Evolutionary conservation across 306 rosid genomes (phyloP).

Genomic region (Corylus avellana): DNA sequence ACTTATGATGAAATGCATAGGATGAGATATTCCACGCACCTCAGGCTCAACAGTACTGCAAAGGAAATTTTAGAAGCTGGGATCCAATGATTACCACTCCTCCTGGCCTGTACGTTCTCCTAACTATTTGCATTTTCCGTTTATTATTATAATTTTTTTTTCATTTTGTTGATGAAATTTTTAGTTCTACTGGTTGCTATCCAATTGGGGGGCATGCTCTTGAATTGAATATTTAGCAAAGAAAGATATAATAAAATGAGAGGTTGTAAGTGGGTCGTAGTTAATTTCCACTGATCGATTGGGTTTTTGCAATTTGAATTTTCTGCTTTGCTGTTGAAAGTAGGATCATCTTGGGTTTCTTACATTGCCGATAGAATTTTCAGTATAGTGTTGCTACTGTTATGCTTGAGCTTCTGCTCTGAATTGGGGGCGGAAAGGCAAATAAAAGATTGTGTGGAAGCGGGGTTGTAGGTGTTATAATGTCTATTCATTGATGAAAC

Average conservation of each 20-base stretch:
- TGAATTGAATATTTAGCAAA: background rate
- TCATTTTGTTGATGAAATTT: background rate
- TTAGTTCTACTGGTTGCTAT: conserved; percentile 7
- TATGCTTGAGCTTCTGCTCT: background rate
- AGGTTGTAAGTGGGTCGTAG: background rate
- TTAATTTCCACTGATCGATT: background rate
- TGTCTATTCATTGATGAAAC: background rate
- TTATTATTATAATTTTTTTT: background rate
- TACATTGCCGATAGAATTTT: background rate
- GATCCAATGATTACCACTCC: conserved; percentile 98
- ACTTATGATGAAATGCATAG: conserved; percentile 27
- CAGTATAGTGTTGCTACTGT: background rate
- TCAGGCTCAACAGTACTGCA: conserved; percentile 78
- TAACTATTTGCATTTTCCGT: conserved; percentile 1
- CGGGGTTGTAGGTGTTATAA: background rate
- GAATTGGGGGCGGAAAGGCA: background rate
- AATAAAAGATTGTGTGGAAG: background rate
- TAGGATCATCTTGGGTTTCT: background rate
- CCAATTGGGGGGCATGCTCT: background rate
- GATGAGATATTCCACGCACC: conserved; percentile 95
- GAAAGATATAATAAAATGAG: background rate
- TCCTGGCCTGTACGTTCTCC: conserved; percentile 82
- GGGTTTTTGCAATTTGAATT: background rate
- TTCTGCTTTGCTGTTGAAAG: conserved; percentile 12
- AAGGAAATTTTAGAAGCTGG: conserved; percentile 86